These are phyloP conservation scores for Colletotrichum phormii DNA, from an alignment of 2,329 filamentous ascomycete genomes.

Conservation along the genomic window DNA sequence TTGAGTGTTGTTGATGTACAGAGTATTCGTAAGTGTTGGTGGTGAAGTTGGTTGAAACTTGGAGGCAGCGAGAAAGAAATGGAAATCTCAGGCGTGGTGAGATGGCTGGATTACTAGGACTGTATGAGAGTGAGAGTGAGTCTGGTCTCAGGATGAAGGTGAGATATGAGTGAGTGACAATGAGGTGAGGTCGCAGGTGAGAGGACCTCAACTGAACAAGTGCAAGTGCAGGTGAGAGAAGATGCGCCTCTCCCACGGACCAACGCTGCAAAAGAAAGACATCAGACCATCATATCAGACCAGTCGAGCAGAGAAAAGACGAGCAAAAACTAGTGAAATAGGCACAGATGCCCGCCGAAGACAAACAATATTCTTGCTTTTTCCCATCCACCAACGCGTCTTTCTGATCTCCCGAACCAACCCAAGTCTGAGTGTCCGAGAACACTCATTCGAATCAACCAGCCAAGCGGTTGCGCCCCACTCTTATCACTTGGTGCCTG, in stretches of 20 bases:
- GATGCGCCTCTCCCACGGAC: background rate
- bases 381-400: background rate
- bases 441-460: background rate
- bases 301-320: background rate
- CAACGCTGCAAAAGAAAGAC: background rate
- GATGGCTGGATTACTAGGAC: background rate
- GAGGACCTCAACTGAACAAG: background rate
- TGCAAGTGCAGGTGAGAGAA: background rate
- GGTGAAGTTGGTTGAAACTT: background rate
- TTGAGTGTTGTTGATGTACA: background rate
- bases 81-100: no score
- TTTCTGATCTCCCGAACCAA: background rate
- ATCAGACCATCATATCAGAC: background rate
- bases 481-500: background rate
- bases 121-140: background rate
- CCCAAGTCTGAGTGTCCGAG: background rate
- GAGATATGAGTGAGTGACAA: background rate
- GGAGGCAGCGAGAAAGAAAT: background rate
- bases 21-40: background rate
- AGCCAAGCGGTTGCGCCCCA: background rate
- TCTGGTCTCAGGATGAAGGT: background rate
- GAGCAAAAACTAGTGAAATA: background rate
- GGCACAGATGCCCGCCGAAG: background rate
- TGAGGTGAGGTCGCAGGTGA: background rate
- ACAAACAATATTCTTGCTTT: background rate